These are phyloP conservation scores for Penicillium odoratum DNA, from an alignment of 495 filamentous ascomycete species.

Conservation along the genomic window DNA sequence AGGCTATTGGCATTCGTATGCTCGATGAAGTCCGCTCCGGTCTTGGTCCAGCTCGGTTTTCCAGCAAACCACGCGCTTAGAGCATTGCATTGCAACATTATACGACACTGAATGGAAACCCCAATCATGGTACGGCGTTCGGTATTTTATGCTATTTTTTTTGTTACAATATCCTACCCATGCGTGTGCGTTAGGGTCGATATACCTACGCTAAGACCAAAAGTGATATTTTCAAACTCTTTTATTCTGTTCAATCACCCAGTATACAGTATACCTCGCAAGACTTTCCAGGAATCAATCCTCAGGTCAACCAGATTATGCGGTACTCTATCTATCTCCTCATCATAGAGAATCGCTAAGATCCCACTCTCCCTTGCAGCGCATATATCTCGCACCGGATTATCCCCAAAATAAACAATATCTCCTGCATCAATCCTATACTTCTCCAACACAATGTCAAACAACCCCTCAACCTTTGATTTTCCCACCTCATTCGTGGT, in stretches of 20 bases:
- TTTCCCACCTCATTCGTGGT: slow-evolving; percentile 36
- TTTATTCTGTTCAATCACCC: slow-evolving; percentile 2
- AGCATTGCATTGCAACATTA: slow-evolving; percentile 23
- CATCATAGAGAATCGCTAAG: slow-evolving; percentile 36
- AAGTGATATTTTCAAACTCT: slow-evolving; percentile 19
- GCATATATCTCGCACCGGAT: slow-evolving; percentile 29
- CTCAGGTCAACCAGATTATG: slow-evolving; percentile 12
- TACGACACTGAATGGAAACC: slow-evolving; percentile 29
- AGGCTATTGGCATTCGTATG: slow-evolving; percentile 78
- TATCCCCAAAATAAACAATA: slow-evolving; percentile 38
- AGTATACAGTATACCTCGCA: slow-evolving; percentile 16
- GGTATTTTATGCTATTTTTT: slow-evolving; percentile 8
- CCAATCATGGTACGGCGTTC: slow-evolving; percentile 31
- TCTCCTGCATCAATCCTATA: slow-evolving; percentile 25
- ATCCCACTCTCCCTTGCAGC: slow-evolving; percentile 29
- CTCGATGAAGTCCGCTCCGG: slow-evolving; percentile 86
- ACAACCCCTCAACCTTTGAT: slow-evolving; percentile 39
- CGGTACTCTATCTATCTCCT: slow-evolving; percentile 24
- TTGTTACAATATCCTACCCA: slow-evolving; percentile 11
- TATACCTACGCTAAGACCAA: slow-evolving; percentile 24
- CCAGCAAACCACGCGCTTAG: slow-evolving; percentile 21
- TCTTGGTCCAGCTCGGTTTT: slow-evolving; percentile 66
- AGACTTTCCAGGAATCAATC: slow-evolving; percentile 19
- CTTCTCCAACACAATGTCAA: slow-evolving; percentile 28
- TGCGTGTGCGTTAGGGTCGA: slow-evolving; percentile 25